Conservation (phyloP, 371 early-diverging fungal genomes). For the Mortierella sp. region DNA sequence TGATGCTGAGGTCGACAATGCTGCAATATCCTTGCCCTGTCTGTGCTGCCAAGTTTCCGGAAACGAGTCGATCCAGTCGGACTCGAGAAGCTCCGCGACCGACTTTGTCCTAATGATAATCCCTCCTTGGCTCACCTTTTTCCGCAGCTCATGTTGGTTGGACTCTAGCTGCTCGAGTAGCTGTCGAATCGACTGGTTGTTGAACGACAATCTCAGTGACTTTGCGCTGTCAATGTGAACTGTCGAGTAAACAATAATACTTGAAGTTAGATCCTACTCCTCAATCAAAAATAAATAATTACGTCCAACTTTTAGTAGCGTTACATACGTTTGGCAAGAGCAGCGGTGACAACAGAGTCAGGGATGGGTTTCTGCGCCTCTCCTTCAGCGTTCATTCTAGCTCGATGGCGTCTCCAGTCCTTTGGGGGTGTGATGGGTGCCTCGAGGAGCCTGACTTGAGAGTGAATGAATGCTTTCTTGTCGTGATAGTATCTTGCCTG, state of each 20-base stretch:
- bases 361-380: slow-evolving; percentile 24
- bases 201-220: slow-evolving; percentile 37
- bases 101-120: slow-evolving; percentile 52
- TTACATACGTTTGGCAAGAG: slow-evolving; percentile 31
- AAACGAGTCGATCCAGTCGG: slow-evolving; percentile 51
- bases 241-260: background rate
- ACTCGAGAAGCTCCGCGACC: slow-evolving; percentile 26
- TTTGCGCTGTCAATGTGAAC: slow-evolving; percentile 39
- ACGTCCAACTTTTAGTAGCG: background rate
- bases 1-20: background rate
- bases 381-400: slow-evolving; percentile 24
- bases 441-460: slow-evolving; percentile 43
- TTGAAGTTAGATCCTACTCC: background rate
- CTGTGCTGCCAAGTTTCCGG: slow-evolving; percentile 49
- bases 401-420: slow-evolving; percentile 36
- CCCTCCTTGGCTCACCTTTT: slow-evolving; percentile 41
- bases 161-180: slow-evolving; percentile 48
- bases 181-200: slow-evolving; percentile 44
- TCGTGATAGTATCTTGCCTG: slow-evolving; percentile 54
- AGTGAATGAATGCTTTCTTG: slow-evolving; percentile 44
- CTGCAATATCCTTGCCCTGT: background rate
- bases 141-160: slow-evolving; percentile 36
- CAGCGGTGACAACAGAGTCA: slow-evolving; percentile 23
- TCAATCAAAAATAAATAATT: background rate
- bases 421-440: slow-evolving; percentile 24